Evolutionary conservation across 2,329 filamentous ascomycete genomes (phyloP).

Genomic region (Penicillium janthinellum): DNA sequence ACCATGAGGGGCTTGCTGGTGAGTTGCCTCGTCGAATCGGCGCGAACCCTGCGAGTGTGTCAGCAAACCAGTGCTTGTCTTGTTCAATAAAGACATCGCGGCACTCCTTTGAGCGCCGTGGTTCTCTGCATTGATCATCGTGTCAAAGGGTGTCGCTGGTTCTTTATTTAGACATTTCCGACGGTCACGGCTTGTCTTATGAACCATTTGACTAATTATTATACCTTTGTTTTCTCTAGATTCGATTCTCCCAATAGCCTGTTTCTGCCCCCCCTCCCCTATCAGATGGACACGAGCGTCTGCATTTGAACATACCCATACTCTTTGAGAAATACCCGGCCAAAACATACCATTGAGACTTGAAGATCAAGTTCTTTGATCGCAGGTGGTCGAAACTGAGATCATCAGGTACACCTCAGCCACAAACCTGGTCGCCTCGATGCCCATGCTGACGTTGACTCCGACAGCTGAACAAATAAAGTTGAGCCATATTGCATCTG

Average conservation of each 20-base stretch:
- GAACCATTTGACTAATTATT: slow-evolving; percentile 15
- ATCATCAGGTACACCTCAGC: slow-evolving; percentile 18
- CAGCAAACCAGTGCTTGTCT: slow-evolving; percentile 14
- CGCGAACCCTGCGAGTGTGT: slow-evolving; percentile 18
- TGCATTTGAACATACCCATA: background rate
- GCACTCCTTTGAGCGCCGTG: slow-evolving; percentile 17
- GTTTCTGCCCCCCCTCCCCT: background rate
- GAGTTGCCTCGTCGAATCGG: slow-evolving; percentile 11
- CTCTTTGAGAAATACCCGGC: background rate
- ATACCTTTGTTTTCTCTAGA: slow-evolving; percentile 16
- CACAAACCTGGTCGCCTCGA: slow-evolving; percentile 9
- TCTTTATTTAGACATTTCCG: slow-evolving; percentile 20
- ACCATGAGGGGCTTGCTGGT: slow-evolving; percentile 23
- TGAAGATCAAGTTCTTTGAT: slow-evolving; percentile 3
- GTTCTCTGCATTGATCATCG: slow-evolving; percentile 25
- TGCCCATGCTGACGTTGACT: slow-evolving; percentile 11
- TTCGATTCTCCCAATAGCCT: slow-evolving; percentile 15
- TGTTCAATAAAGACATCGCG: slow-evolving; percentile 19
- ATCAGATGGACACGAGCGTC: background rate
- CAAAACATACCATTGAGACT: background rate
- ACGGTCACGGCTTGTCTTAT: slow-evolving; percentile 6
- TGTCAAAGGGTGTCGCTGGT: slow-evolving; percentile 22
- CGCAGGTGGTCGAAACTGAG: slow-evolving; percentile 9
- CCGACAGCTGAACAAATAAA: slow-evolving; percentile 2
- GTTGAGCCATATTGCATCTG: background rate